phyloP scores from a whole-genome alignment of 495 filamentous ascomycete genomes.

The Immersiella caudata region DNA sequence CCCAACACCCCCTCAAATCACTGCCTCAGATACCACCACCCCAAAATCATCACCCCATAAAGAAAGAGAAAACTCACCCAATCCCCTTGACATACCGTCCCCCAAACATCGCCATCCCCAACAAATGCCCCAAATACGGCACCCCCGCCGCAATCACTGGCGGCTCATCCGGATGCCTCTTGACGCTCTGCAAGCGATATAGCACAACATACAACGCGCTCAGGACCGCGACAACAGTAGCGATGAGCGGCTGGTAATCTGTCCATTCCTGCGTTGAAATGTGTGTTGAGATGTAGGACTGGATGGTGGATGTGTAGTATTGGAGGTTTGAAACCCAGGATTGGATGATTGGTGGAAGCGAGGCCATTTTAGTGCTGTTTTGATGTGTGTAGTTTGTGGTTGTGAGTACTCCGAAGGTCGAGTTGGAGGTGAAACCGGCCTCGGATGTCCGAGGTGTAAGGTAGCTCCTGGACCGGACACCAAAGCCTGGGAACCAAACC shows the following conservation, averaged over 20 bases:
- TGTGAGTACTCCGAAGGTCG: too few relatives aligned
- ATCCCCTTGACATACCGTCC: constrained; percentile 49
- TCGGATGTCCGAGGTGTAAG: too few relatives aligned
- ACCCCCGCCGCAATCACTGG: constrained; percentile 42
- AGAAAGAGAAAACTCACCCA: constrained; percentile 29
- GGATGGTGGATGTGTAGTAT: background rate
- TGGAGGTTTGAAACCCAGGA: too few relatives aligned
- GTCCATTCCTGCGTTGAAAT: constrained; percentile 13
- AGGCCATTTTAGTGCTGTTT: too few relatives aligned
- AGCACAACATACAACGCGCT: constrained; percentile 30
- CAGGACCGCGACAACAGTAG: constrained; percentile 24
- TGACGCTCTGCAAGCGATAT: constrained; percentile 34
- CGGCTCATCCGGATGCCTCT: constrained; percentile 43
- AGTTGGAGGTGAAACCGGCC: too few relatives aligned
- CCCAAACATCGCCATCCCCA: constrained; percentile 45
- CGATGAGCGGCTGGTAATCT: background rate
- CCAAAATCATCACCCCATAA: background rate
- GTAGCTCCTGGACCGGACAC: background rate
- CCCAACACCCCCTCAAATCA: background rate
- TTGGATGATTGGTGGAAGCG: too few relatives aligned
- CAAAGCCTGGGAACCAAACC: background rate
- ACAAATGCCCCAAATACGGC: constrained; percentile 44
- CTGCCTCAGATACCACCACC: background rate
- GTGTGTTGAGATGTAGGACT: background rate
- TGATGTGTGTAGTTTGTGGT: too few relatives aligned